These are phyloP conservation scores for Fusarium lyarnte DNA, from an alignment of 2,329 filamentous ascomycete genomes.

Conservation along the genomic window DNA sequence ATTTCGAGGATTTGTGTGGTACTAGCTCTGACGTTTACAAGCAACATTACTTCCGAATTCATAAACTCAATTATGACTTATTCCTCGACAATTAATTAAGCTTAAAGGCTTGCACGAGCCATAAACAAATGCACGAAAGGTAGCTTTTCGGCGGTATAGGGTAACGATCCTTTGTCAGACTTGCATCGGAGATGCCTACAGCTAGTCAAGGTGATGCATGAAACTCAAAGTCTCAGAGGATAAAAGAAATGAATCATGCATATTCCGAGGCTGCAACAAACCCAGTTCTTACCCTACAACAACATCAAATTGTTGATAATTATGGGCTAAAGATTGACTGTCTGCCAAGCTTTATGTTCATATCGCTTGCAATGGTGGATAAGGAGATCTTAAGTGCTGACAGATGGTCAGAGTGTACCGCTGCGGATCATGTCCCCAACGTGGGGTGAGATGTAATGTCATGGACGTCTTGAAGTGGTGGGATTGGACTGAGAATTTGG, in stretches of 20 bases:
- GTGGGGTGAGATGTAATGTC: not conserved
- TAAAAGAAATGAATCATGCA: slow-evolving; percentile 8
- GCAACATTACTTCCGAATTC: no score
- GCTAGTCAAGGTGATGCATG: not conserved
- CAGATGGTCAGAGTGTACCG: slow-evolving; percentile 11
- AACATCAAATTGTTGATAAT: not conserved
- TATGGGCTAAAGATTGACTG: not conserved
- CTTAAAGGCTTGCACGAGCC: not conserved
- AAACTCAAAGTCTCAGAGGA: not conserved
- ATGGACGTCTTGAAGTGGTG: not conserved
- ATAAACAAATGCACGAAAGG: not conserved
- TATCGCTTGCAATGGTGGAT: not conserved
- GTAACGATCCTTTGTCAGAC: not conserved
- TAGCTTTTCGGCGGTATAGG: not conserved
- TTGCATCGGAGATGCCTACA: not conserved
- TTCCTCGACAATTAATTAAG: not conserved
- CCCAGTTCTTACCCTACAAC: not conserved
- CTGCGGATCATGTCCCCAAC: not conserved
- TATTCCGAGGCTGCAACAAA: not conserved
- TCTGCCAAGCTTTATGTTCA: not conserved
- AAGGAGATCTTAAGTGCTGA: not conserved
- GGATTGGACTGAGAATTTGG: not conserved
- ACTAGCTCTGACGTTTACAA: not conserved
- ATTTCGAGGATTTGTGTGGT: not conserved
- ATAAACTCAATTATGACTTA: not conserved